Base-by-base conservation (phyloP, 305 asterid genomes). In the Plantago lanceolata region DNA sequence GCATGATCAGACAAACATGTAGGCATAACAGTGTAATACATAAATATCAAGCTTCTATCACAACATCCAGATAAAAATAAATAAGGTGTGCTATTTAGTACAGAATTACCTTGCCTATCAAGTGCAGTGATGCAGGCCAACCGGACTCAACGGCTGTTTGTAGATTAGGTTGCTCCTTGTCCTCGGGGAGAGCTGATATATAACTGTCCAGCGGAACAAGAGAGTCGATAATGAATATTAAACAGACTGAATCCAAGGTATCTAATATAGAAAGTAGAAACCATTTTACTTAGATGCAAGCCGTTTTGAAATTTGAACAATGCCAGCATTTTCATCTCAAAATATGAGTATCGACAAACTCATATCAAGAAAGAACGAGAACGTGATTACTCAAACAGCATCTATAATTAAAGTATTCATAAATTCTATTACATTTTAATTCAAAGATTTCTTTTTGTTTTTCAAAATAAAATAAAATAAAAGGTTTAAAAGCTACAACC, bases 51-150 rank as follows among this genome's bases (percentile, higher is more conserved):
- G 63, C 48, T 59, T 59, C 29, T 37, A 48, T 47, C 29, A 33
- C 16, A 53, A 47, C 47, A 66, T 40, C 40, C 52, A 40, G 18
- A 60, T 28, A 52, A 67, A 35, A 66, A 54, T 20, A 63, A 40
- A 28, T 3, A 31, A 5, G 24, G 37, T 31, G 4, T 31, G 7
- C 45, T 3, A 14, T 35, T 5, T 33, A 52, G 61, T 44, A 44
- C 61, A 59, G 16, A 0, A 66, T 17, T 79, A 89, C 98, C 98
- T 93, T 93, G 73, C 98, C 98, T 68, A 93, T 93, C 76, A 93
- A 79, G 81, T 93, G 98, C 60, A 93, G 71, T n/a, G 98, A 87
- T 33, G 96, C 95, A 58, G 98, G 98, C 98, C 98, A 93, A 59
- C 96, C 96, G 44, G 87, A 81, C 5, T 80, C 78, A 69, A 87